Conservation (phyloP, 1,284 basidiomycete species). For the Cryptococcus maquisensis region DNA sequence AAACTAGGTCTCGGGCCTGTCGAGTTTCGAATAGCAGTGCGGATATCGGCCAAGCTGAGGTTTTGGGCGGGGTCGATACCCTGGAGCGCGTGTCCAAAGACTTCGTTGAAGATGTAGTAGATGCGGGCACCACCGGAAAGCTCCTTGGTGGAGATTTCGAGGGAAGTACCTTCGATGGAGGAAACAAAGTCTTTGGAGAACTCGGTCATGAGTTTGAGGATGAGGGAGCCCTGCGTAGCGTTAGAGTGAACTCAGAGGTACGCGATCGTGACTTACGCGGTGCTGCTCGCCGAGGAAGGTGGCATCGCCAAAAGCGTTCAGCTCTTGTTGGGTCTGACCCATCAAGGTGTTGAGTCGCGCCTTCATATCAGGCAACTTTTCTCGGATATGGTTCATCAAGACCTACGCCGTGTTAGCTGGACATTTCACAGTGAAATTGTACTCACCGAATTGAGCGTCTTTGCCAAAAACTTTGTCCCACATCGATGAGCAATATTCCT, state of each 20-base stretch:
- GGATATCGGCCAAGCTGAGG: slow-evolving; percentile 89
- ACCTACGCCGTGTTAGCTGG: slow-evolving; percentile 55
- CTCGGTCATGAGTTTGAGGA: slow-evolving; percentile 96
- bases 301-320: slow-evolving; percentile 91
- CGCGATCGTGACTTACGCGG: slow-evolving; percentile 52
- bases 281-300: slow-evolving; percentile 90
- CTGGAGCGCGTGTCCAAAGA: slow-evolving; percentile 88
- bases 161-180: slow-evolving; percentile 96
- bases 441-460: slow-evolving; percentile 71
- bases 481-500: slow-evolving; percentile 96
- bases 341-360: slow-evolving; percentile 95
- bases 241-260: background rate
- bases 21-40: slow-evolving; percentile 96
- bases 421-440: background rate
- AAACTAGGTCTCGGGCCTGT: slow-evolving; percentile 93
- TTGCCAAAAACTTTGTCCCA: slow-evolving; percentile 91
- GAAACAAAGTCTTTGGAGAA: slow-evolving; percentile 97
- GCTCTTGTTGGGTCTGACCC: slow-evolving; percentile 98
- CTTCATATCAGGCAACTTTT: slow-evolving; percentile 99
- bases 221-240: slow-evolving; percentile 60
- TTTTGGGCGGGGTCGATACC: slow-evolving; percentile 89
- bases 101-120: slow-evolving; percentile 99
- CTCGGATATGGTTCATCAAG: slow-evolving; percentile 94
- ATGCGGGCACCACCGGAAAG: slow-evolving; percentile 95
- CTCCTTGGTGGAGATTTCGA: slow-evolving; percentile 97